Evolutionary conservation across 2,329 filamentous ascomycete species (phyloP), one percentile per base, ranked within the genome.

Genomic region (Claviceps humidiphila): DNA sequence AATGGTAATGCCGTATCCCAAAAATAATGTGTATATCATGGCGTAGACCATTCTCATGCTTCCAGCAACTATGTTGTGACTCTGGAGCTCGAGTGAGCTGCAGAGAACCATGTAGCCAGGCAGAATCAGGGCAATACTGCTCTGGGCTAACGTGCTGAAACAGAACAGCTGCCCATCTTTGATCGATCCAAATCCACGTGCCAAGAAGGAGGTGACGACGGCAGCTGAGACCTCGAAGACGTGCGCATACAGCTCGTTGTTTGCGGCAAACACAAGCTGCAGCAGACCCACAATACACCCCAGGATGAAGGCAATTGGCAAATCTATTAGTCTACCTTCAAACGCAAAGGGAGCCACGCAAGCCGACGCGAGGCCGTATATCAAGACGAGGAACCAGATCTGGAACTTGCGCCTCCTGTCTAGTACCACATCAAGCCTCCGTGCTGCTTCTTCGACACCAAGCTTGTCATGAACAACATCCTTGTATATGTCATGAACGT

Each of bases 281-380:
- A 94, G 71, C 51, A 83, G 68, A 1, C 87, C 88, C 0, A 94
- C 74, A 17, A 90, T 70, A 60, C 80, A 83, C 2, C 89, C 88
- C 0, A 94, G 75, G 0, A 88, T 52, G 63, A 93, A 93, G 20
- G 82, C 81, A 30, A 90, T 76, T 0, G 87, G 87, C 54, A 93
- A 71, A 63, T 94, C 89, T 60, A 91, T 84, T 42, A 83, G 79
- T 3, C 87, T 78, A 2, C 85, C 86, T 52, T 82, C 73, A 61
- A 93, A 94, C 3, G 85, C 87, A 60, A 93, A 93, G 0, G 87
- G 87, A 0, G 85, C 87, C 1, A 93, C 87, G 6, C 74, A 78
- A 0, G 81, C 84, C 13, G 85, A 88, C 1, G 88, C 87, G 5
- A 89, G 68, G 0, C 89, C 89, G 58, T 88, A 90, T 37, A 89